Evolutionary conservation across 2,329 filamentous ascomycete genomes (phyloP), one percentile per base, ranked within the genome.

Genomic region (Coleophoma eucalyptorum): DNA sequence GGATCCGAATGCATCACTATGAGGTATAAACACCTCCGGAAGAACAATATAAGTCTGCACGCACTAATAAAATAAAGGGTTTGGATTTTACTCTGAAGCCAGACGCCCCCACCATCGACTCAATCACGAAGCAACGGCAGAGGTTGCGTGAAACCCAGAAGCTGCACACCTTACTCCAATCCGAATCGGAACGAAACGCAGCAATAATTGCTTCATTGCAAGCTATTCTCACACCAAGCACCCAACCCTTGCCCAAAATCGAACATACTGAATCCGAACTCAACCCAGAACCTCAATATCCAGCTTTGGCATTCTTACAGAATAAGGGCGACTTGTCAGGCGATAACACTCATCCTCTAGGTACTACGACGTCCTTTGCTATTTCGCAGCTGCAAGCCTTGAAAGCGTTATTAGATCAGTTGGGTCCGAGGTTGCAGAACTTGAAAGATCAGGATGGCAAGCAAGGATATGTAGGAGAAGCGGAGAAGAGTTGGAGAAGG

Each of bases 1-100:
- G 88, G 83, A 85, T 97, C 57, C 77, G 87, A 48, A 74, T 99
- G 56, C 81, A 81, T 44, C 93, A 97, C 75, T 97, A 99, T 72
- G 83, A 91, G 67, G 89, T 83, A 64, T 31, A 65, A 48, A 31
- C 43, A 26, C 11, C 18, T 37, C 38, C 10, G 26, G 26, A 8
- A 26, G n/a, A 26, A 26, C 5, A 26, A 8, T 26, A 26, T 26
- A 5, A 26, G 6, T 26, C 26, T 26, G 10, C 10, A 16, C n/a
- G 18, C 50, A 31, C 34, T 32, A n/a, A 40, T 43, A 12, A 16
- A 13, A 20, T 49, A 18, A 19, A 56, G 50, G 64, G 64, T 11
- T 50, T 67, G 49, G 62, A 55, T 49, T 64, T 66, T 43, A 55
- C 32, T 45, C 48, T 58, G 15, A 59, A 64, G 49, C 57, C 65